Base-by-base conservation (phyloP, 1,284 basidiomycete species). In the Ustilago sp. region DNA sequence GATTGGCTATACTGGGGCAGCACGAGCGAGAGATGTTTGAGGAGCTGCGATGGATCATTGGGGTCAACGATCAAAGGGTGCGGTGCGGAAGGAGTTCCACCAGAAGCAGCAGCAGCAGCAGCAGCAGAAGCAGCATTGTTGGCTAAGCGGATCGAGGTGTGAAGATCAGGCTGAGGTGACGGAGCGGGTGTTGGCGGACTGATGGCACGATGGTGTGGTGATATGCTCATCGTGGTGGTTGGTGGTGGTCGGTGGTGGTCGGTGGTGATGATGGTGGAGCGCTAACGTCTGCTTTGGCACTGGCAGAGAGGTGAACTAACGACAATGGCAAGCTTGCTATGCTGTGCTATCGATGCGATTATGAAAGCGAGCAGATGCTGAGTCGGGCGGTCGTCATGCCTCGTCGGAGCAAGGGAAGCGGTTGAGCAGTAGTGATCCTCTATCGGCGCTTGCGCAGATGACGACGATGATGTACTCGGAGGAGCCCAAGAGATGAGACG, bases 181-280 rank as follows among this genome's bases (percentile, higher is more conserved):
- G 81, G 81, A 5, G 81, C 81, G 15, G 81, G 81, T 3, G 81
- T 83, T 0, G 81, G 81, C 15, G 81, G 81, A 19, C 76, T 79
- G 63, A 83, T 80, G 55, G 79, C 77, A 48, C 80, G 68, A 58
- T 80, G 71, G 50, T 54, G 75, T 51, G 75, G 75, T 7, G 75
- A 77, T n/a, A 65, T 70, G 67, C 72, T 74, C 76, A 78, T 78
- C 68, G 9, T 62, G 55, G 38, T 28, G 28, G 39, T 15, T 3
- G 70, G 9, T 62, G 55, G 38, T 28, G 28, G 39, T 15, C 13
- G 70, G 9, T 62, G 55, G 38, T 28, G 28, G 39, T 15, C 13
- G 9, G 13, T 43, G 23, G 23, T 28, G 23, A 28, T 28, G 23
- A 28, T 28, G 23, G 2, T 28, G 23, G 23, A 28, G 23, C 23